Evolutionary conservation across 192 early-diverging fungal species (phyloP).

Genomic region (Podila clonocystis): DNA sequence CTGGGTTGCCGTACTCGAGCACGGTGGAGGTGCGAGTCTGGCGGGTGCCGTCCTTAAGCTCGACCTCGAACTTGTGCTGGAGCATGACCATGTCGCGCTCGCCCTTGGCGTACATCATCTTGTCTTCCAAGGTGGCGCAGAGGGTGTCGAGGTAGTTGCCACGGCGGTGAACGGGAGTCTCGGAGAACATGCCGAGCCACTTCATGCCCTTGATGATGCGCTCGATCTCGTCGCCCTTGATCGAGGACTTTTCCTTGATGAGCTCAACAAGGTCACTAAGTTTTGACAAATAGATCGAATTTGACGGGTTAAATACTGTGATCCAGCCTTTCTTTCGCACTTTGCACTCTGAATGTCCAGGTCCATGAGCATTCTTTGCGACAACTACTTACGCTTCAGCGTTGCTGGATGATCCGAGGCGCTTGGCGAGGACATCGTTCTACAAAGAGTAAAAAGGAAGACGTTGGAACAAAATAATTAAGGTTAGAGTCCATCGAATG

Average conservation of each 20-base stretch:
- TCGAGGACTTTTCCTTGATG: conserved; percentile 74
- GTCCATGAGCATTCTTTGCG: neutral
- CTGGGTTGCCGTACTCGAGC: conserved; percentile 91
- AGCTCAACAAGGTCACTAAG: conserved; percentile 63
- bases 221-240: conserved; percentile 64
- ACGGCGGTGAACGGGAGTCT: conserved; percentile 66
- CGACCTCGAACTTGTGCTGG: conserved; percentile 97
- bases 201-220: conserved; percentile 79
- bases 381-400: conserved; percentile 41
- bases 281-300: neutral
- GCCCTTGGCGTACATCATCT: conserved; percentile 91
- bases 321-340: neutral
- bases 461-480: neutral
- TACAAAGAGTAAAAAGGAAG: conserved; percentile 8
- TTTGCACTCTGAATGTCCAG: too few species aligned
- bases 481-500: neutral
- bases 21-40: conserved; percentile 94
- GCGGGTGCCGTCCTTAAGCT: conserved; percentile 83
- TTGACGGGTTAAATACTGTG: neutral
- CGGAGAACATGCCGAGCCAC: conserved; percentile 89
- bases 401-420: conserved; percentile 51
- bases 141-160: conserved; percentile 90
- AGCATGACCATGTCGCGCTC: conserved; percentile 98
- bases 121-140: conserved; percentile 95
- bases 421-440: conserved; percentile 76